A percentile compares a stretch with the other conserved stretches of the same genome.
Conservation (phyloP, 371 early-diverging fungal genomes). For the Conidiobolus incongruus region DNA sequence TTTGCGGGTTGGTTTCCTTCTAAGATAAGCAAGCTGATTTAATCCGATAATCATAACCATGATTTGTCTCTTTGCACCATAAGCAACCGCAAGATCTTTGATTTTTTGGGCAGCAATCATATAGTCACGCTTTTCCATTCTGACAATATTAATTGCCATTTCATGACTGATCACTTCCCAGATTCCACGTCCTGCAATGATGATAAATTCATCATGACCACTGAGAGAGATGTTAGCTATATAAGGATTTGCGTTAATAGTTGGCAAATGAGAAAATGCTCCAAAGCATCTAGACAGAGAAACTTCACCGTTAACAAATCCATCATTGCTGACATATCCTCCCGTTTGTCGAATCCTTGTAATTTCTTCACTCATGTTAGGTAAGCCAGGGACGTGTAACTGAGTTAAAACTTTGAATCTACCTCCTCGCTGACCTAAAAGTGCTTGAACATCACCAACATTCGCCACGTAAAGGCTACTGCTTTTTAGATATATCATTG, state of each 20-base stretch:
- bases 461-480: slow-evolving; percentile 70
- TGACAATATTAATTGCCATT: slow-evolving; percentile 63
- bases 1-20: no score
- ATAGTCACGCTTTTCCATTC: slow-evolving; percentile 34
- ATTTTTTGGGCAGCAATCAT: slow-evolving; percentile 60
- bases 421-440: slow-evolving; percentile 51
- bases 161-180: slow-evolving; percentile 66
- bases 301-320: slow-evolving; percentile 47
- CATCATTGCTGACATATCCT: slow-evolving; percentile 51
- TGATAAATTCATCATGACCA: slow-evolving; percentile 74
- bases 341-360: slow-evolving; percentile 52
- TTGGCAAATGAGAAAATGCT: slow-evolving; percentile 53
- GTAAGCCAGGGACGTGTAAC: slow-evolving; percentile 42
- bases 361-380: slow-evolving; percentile 45
- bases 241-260: slow-evolving; percentile 65
- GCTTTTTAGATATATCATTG: slow-evolving; percentile 57
- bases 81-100: slow-evolving; percentile 64
- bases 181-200: slow-evolving; percentile 59
- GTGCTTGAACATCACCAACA: slow-evolving; percentile 71
- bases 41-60: slow-evolving; percentile 71
- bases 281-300: slow-evolving; percentile 68
- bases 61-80: slow-evolving; percentile 49
- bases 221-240: slow-evolving; percentile 42
- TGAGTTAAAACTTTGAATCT: slow-evolving; percentile 43
- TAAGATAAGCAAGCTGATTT: no score